Conservation (phyloP, 2,329 filamentous ascomycete genomes). For the Sordariomycetes sp. region DNA sequence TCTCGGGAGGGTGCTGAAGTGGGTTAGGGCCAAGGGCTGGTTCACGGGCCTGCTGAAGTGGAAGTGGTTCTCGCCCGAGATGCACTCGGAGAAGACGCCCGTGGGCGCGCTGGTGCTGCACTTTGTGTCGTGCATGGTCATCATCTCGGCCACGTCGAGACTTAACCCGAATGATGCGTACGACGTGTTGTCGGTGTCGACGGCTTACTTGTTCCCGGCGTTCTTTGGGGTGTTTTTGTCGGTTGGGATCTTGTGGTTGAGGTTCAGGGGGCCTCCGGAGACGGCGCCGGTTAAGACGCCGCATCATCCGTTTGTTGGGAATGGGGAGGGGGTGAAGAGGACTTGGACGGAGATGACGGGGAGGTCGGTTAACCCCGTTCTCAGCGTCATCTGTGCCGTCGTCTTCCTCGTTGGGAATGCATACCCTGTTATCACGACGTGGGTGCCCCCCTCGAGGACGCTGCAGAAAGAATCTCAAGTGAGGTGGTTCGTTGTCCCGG, state of each 20-base stretch:
- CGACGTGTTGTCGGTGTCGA: constrained; percentile 16
- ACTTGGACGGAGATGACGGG: constrained; percentile 19
- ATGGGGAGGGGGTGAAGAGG: constrained; percentile 4
- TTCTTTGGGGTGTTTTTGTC: constrained; percentile 20
- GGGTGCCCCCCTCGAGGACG: constrained; percentile 13
- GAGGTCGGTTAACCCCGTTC: constrained; percentile 13
- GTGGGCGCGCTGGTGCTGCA: constrained; percentile 20
- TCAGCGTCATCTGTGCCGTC: constrained; percentile 16
- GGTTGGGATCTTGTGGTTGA: constrained; percentile 20
- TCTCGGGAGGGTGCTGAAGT: constrained; percentile 16
- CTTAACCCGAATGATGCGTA: constrained; percentile 14
- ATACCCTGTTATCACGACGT: constrained; percentile 17
- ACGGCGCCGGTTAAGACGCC: constrained; percentile 8
- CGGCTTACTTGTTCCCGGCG: constrained; percentile 19
- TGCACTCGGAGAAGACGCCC: constrained; percentile 21
- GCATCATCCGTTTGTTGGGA: constrained; percentile 4
- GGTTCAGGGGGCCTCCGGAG: constrained; percentile 17
- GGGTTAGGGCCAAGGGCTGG: constrained; percentile 16
- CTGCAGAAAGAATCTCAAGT: constrained; percentile 3
- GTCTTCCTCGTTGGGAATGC: constrained; percentile 18
- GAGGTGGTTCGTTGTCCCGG: constrained; percentile 18
- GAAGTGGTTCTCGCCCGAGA: constrained; percentile 17
- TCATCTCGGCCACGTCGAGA: constrained; percentile 19
- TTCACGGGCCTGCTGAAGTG: constrained; percentile 14
- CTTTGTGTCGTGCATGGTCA: constrained; percentile 17